These are phyloP conservation scores for Sporodiniella umbellata DNA, from an alignment of 371 early-diverging fungal species.

Conservation along the genomic window DNA sequence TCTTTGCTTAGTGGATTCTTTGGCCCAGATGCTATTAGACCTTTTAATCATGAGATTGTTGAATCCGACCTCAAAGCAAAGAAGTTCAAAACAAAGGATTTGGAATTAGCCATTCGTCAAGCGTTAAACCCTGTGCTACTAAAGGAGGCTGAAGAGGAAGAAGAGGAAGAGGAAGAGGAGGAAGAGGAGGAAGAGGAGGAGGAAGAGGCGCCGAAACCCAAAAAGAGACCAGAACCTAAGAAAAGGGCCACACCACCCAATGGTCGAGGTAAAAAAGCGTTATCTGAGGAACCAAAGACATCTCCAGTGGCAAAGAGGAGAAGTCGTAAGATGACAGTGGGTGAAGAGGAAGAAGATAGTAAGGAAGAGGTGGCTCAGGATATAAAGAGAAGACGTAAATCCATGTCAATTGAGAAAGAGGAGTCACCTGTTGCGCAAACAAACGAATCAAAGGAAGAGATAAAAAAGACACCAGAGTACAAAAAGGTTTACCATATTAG, in stretches of 20 bases:
- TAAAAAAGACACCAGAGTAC: slow-evolving; percentile 25
- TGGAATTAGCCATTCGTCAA: slow-evolving; percentile 40
- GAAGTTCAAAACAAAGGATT: slow-evolving; percentile 49
- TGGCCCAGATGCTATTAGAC: slow-evolving; percentile 45
- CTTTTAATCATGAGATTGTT: slow-evolving; percentile 39
- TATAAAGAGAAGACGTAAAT: slow-evolving; percentile 9
- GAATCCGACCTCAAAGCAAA: slow-evolving; percentile 48
- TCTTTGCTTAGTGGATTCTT: slow-evolving; percentile 45
- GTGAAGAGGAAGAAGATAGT: neutral
- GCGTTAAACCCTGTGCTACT: slow-evolving; percentile 33
- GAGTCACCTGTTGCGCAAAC: slow-evolving; percentile 1
- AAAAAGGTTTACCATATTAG: slow-evolving; percentile 23
- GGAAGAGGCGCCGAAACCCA: slow-evolving; percentile 3
- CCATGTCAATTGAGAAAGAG: slow-evolving; percentile 12
- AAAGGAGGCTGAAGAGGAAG: slow-evolving; percentile 18
- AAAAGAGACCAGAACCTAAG: slow-evolving; percentile 5
- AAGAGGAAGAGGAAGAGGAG: slow-evolving; percentile 16
- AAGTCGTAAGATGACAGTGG: slow-evolving; percentile 23
- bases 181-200: slow-evolving; percentile 7
- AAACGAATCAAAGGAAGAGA: slow-evolving; percentile 2
- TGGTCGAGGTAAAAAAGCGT: neutral
- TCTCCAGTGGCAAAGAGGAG: slow-evolving; percentile 12
- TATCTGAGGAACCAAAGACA: neutral
- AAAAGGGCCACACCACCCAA: slow-evolving; percentile 1
- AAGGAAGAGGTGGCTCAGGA: neutral